Base-by-base conservation (phyloP, 2,329 filamentous ascomycete genomes). In the Furcasterigmium furcatum region DNA sequence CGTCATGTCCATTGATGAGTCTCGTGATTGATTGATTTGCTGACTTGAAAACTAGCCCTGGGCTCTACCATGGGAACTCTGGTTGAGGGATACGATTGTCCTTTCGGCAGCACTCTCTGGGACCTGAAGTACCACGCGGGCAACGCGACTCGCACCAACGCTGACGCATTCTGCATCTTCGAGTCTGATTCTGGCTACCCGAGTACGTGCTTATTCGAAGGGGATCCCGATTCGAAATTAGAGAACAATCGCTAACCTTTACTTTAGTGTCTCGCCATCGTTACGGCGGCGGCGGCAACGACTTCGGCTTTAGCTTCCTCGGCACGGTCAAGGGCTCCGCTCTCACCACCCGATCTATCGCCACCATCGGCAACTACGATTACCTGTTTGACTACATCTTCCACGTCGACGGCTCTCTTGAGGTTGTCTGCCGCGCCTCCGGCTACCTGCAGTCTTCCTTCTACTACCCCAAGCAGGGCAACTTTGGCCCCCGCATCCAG, bases 281-380 rank as follows among this genome's bases (percentile, higher is more conserved):
- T 4, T 52, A 49, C 22, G 55, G 57, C 10, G 46, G 57, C 10
- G 46, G 48, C 19, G 46, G 50, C 24, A 47, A 55, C 25, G 53
- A 49, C 12, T 61, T 55, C 18, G 61, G 61, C 3, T 65, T 64
- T 43, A 44, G 44, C 3, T 58, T 61, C 24, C 50, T 66, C 5
- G 61, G 57, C 7, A 58, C 59, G 0, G 60, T 64, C 9, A 65
- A 67, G 46, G 58, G 56, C 18, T 61, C 65, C 0, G 55, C 56
- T 6, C 51, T 55, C 9, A 58, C 52, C 2, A 50, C 51, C 20
- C 50, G 56, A 4, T 49, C 49, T 4, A 52, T 58, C 10, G 51
- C 53, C 13, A 59, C 66, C 0, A 58, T 73, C 5, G 68, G 69
- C 7, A 73, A 73, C 47, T 72, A 72, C 46, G 70, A 72, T 46